These are phyloP conservation scores for Moesziomyces parantarcticus DNA, from an alignment of 1,284 basidiomycete species.

Conservation along the genomic window DNA sequence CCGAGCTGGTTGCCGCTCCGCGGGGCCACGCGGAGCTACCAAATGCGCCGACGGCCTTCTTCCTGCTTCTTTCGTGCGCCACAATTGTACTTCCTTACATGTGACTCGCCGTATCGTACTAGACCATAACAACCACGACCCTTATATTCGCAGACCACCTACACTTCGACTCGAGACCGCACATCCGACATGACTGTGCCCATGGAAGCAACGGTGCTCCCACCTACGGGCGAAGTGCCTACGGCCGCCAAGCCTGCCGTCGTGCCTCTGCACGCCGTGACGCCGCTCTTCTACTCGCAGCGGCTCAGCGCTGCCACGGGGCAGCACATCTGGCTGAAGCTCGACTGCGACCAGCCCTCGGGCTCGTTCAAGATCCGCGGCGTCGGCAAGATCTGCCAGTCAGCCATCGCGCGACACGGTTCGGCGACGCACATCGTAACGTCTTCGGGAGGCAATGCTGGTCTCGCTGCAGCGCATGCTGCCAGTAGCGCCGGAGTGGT, in stretches of 20 bases:
- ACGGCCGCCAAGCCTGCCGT: neutral
- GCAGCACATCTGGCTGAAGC: slow-evolving; percentile 63
- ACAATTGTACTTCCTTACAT: too few species aligned
- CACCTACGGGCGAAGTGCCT: slow-evolving; percentile 1
- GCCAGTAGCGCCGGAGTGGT: slow-evolving; percentile 45
- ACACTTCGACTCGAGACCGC: neutral
- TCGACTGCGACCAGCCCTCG: slow-evolving; percentile 64
- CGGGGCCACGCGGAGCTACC: too few species aligned
- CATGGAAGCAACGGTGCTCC: neutral
- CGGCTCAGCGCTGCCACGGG: slow-evolving; percentile 13
- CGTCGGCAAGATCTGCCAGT: slow-evolving; percentile 42
- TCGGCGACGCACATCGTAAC: slow-evolving; percentile 51
- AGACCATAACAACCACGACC: too few species aligned
- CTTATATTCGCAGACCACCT: neutral
- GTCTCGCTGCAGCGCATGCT: slow-evolving; percentile 59
- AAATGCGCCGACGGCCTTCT: neutral
- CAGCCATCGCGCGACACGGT: slow-evolving; percentile 7
- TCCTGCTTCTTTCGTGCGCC: neutral
- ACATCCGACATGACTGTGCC: slow-evolving; percentile 9
- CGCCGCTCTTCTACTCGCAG: slow-evolving; percentile 25
- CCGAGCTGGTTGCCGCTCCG: slow-evolving; percentile 13
- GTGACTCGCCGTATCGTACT: too few species aligned
- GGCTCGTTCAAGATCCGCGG: slow-evolving; percentile 66
- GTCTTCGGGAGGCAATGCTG: slow-evolving; percentile 67
- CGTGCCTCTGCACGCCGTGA: slow-evolving; percentile 8